phyloP scores from a whole-genome alignment of 1,284 basidiomycete genomes.

The Cryptococcus sp. region DNA sequence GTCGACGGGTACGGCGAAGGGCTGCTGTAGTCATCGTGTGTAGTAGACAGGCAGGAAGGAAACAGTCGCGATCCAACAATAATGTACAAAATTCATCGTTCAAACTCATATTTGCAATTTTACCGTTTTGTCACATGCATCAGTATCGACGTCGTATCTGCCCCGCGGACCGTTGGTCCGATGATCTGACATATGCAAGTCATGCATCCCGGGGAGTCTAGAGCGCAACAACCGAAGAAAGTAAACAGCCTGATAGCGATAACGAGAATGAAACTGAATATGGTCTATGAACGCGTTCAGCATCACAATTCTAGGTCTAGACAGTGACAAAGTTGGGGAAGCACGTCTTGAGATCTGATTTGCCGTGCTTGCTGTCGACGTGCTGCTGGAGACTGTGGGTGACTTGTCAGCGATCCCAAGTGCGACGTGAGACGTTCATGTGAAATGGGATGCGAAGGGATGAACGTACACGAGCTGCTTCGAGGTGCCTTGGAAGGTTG shows the following conservation, averaged over 20 bases:
- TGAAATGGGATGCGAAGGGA: background rate
- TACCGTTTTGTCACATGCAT: slow-evolving; percentile 3
- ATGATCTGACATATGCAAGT: background rate
- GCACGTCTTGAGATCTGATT: slow-evolving; percentile 33
- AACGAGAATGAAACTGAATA: too few relatives aligned
- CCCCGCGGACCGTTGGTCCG: background rate
- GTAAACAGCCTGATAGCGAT: background rate
- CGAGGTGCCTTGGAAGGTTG: slow-evolving; percentile 56
- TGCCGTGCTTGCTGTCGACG: slow-evolving; percentile 42
- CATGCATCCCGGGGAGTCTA: too few relatives aligned
- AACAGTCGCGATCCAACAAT: background rate
- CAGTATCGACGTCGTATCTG: background rate
- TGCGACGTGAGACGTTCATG: background rate
- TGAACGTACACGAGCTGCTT: slow-evolving; percentile 51
- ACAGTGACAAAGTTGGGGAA: slow-evolving; percentile 39
- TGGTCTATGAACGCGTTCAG: too few relatives aligned
- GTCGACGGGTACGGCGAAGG: too few relatives aligned
- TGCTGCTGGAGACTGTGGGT: slow-evolving; percentile 39
- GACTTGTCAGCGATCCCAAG: background rate
- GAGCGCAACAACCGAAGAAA: background rate
- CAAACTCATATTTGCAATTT: background rate
- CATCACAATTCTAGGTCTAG: too few relatives aligned
- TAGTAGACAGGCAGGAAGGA: background rate
- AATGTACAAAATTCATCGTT: slow-evolving; percentile 5
- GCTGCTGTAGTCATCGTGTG: too few relatives aligned